A percentile compares a stretch with the other conserved stretches of the same genome.
phyloP scores from a whole-genome alignment of 257 asterid genomes.

The Salvia hispanica region DNA sequence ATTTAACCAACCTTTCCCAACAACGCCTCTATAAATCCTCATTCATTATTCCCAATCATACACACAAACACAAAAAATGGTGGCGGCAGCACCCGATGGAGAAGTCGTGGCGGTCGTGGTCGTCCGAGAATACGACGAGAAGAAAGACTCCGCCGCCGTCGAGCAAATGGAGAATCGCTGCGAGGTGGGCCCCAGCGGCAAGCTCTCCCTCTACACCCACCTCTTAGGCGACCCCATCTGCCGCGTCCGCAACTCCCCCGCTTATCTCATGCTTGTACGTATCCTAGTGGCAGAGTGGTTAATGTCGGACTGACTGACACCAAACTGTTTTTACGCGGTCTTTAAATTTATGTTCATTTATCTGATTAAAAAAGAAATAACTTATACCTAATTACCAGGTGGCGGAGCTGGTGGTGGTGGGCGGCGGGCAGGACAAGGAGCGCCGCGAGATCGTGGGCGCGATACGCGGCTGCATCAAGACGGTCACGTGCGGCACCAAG shows the following conservation, averaged over 20 bases:
- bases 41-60: conserved; percentile 33
- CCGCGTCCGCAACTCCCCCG: conserved; percentile 89
- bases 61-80: neutral
- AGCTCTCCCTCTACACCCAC: conserved; percentile 78
- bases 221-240: conserved; percentile 91
- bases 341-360: neutral
- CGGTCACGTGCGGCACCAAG: conserved; percentile 77
- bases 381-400: too few species aligned
- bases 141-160: conserved; percentile 58
- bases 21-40: conserved; percentile 17
- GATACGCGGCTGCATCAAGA: conserved; percentile 85
- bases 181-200: conserved; percentile 77
- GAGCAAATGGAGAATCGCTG: conserved; percentile 76
- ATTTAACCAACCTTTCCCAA: conserved; percentile 31
- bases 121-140: conserved; percentile 67
- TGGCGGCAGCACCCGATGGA: conserved; percentile 26
- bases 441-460: conserved; percentile 74
- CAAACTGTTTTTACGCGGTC: too few species aligned
- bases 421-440: conserved; percentile 39
- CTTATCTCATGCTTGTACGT: conserved; percentile 76
- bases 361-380: too few species aligned
- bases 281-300: too few species aligned
- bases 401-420: conserved; percentile 65
- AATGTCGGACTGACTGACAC: too few species aligned
- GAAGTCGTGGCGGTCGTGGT: conserved; percentile 50